Evolutionary conservation across 345 rosid species (phyloP).

Genomic region (Toxicodendron radicans): DNA sequence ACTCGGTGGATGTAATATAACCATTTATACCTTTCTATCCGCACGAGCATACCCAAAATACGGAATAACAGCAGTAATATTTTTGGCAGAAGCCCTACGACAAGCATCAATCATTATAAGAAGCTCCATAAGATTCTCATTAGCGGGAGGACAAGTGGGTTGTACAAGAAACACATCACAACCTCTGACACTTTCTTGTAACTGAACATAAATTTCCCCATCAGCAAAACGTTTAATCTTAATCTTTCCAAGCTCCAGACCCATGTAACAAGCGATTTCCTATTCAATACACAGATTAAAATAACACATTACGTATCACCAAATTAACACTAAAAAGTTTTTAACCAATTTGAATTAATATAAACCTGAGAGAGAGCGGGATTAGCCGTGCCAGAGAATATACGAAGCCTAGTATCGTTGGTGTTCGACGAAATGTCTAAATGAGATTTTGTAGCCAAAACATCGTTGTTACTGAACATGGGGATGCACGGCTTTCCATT

Average conservation of each 20-base stretch:
- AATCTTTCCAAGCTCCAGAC: conserved; percentile 87
- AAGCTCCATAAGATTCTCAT: conserved; percentile 98
- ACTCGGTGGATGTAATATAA: no score
- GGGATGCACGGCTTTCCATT: conserved; percentile 57
- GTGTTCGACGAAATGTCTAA: conserved; percentile 34
- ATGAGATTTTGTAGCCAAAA: conserved; percentile 38
- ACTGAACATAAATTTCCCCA: conserved; percentile 95
- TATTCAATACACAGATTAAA: conserved; percentile 18
- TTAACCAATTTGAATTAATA: no score
- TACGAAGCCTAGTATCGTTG: conserved; percentile 70
- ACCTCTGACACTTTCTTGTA: conserved; percentile 98
- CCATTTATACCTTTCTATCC: conserved; percentile 72
- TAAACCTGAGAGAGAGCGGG: conserved; percentile 84
- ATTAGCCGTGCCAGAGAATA: conserved; percentile 94
- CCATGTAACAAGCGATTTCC: conserved; percentile 97
- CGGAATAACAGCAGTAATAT: conserved; percentile 91
- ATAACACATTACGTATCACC: no score
- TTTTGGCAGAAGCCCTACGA: conserved; percentile 92
- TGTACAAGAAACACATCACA: conserved; percentile 96
- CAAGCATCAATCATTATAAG: conserved; percentile 96
- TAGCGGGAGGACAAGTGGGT: conserved; percentile 97
- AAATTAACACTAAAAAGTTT: no score
- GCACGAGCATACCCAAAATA: conserved; percentile 98
- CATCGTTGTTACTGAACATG: conserved; percentile 23
- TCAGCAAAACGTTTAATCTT: conserved; percentile 93